These are phyloP conservation scores for Colletotrichum noveboracense DNA, from an alignment of 2,329 filamentous ascomycete species.

Conservation along the genomic window DNA sequence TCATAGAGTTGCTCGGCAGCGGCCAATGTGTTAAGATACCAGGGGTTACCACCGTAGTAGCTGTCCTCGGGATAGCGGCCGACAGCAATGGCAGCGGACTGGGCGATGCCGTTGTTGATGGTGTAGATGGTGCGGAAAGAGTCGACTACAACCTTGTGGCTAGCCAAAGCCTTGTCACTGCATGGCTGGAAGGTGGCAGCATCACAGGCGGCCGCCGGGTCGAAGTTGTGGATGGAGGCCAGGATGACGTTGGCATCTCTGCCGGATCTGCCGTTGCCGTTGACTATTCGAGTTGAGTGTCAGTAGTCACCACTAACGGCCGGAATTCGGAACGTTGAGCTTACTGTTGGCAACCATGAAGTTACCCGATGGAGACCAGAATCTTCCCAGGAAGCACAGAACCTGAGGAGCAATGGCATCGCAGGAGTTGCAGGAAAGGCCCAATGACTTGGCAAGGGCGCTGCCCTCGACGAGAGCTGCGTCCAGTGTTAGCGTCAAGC, in stretches of 20 bases:
- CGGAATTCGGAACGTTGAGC: constrained; percentile 14
- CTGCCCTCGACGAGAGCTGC: constrained; percentile 70
- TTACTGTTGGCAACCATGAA: constrained; percentile 72
- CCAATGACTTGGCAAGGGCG: constrained; percentile 67
- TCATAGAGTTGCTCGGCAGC: constrained; percentile 83
- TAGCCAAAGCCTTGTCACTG: constrained; percentile 71
- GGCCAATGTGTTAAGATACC: constrained; percentile 79
- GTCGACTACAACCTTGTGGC: constrained; percentile 78
- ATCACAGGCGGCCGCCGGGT: constrained; percentile 70
- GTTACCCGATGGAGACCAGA: constrained; percentile 65
- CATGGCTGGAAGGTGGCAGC: constrained; percentile 80
- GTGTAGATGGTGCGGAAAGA: constrained; percentile 74
- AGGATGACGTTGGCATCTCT: constrained; percentile 77
- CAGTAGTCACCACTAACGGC: accelerated
- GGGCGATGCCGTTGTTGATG: constrained; percentile 69
- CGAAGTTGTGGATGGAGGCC: constrained; percentile 71
- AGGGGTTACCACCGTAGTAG: constrained; percentile 82
- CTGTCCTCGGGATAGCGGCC: constrained; percentile 75
- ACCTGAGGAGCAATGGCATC: constrained; percentile 70
- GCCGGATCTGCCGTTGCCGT: constrained; percentile 64
- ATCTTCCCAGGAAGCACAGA: constrained; percentile 75
- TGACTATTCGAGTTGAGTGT: constrained; percentile 41
- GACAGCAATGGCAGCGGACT: constrained; percentile 64
- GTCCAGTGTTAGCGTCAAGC: not conserved
- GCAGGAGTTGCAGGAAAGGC: constrained; percentile 65